Percentiles rank a stretch among this genome's conserved stretches.
phyloP scores from a whole-genome alignment of 2,329 filamentous ascomycete genomes.

The Pseudocercospora vitis region DNA sequence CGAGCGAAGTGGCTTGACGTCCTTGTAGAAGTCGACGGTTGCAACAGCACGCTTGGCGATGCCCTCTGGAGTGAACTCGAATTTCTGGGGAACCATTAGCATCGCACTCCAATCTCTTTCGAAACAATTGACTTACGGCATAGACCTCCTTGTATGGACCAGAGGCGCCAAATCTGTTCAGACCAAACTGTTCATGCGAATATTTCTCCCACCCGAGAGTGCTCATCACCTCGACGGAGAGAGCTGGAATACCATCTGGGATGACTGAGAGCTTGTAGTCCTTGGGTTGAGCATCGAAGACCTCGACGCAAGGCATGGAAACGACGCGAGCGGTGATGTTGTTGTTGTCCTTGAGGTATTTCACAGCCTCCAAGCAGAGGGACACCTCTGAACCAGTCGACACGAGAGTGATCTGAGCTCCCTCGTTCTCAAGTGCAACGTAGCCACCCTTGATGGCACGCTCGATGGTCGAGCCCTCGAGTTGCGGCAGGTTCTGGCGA shows the following conservation, averaged over 20 bases:
- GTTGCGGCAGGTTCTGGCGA: constrained; percentile 96
- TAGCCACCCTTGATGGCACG: constrained; percentile 94
- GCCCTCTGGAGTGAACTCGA: constrained; percentile 97
- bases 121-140: constrained; percentile 57
- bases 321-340: constrained; percentile 86
- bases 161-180: constrained; percentile 98
- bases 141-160: constrained; percentile 98
- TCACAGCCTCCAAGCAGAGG: constrained; percentile 89
- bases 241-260: constrained; percentile 86
- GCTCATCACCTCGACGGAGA: constrained; percentile 95
- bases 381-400: constrained; percentile 95
- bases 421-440: constrained; percentile 78
- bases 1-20: constrained; percentile 79
- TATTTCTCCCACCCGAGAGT: constrained; percentile 99
- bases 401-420: constrained; percentile 83
- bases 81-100: constrained; percentile 65
- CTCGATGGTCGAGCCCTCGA: constrained; percentile 89
- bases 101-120: background rate
- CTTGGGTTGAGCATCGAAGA: constrained; percentile 92
- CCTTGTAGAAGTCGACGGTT: constrained; percentile 98
- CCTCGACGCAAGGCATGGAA: constrained; percentile 94
- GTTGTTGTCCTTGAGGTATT: constrained; percentile 86
- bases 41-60: constrained; percentile 90
- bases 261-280: constrained; percentile 91
- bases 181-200: constrained; percentile 97